Percentiles rank a stretch among this genome's conserved stretches.
phyloP scores from a whole-genome alignment of 306 rosid species.

The Cucurbita pepo region DNA sequence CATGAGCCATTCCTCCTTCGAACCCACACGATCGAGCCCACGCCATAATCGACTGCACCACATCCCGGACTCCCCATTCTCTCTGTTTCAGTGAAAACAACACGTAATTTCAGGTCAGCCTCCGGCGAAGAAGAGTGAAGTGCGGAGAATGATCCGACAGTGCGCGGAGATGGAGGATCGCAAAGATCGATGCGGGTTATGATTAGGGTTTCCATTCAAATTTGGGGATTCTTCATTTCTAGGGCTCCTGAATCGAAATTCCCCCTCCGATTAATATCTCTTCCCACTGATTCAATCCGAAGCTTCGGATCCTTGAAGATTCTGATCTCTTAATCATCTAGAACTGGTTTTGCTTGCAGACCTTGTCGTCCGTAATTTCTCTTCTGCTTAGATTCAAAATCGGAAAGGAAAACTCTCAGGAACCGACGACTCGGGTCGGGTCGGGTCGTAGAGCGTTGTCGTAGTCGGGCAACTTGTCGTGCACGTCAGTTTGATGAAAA shows the following conservation, averaged over 20 bases:
- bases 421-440: neutral
- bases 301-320: neutral
- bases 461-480: neutral
- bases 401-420: neutral
- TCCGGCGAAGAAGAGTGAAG: conserved; percentile 26
- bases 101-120: conserved; percentile 12
- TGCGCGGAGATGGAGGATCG: conserved; percentile 14
- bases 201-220: conserved; percentile 45
- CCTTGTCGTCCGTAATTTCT: neutral
- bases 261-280: neutral
- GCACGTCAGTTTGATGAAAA: neutral
- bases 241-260: neutral
- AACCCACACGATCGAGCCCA: conserved; percentile 56
- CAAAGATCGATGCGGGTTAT: conserved; percentile 14
- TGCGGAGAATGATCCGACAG: conserved; percentile 8
- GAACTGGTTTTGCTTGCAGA: neutral
- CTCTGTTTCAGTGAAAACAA: neutral
- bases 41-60: conserved; percentile 27
- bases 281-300: neutral
- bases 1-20: conserved; percentile 51
- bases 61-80: conserved; percentile 35
- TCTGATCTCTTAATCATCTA: neutral
- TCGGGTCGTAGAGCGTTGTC: neutral
- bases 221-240: conserved; percentile 23
- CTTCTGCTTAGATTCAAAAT: neutral